These are phyloP conservation scores for Withania somnifera DNA, from an alignment of 305 asterid species.

Conservation along the genomic window DNA sequence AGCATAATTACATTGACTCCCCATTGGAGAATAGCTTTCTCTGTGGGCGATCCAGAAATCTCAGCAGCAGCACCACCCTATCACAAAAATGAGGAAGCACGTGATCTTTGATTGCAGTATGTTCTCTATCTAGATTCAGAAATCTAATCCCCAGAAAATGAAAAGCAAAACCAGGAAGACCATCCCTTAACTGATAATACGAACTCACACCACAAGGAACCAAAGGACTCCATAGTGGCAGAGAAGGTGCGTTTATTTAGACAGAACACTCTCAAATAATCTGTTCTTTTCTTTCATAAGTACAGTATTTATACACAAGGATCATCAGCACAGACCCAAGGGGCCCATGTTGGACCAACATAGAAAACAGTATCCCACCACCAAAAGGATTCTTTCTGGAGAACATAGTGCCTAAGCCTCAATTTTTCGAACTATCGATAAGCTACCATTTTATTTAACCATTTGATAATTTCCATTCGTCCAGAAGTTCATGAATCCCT, in stretches of 20 bases:
- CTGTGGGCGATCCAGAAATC: conserved; percentile 94
- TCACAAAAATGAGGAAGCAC: conserved; percentile 8
- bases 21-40: conserved; percentile 94
- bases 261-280: not conserved
- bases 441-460: not conserved
- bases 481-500: not conserved
- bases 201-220: not conserved
- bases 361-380: not conserved
- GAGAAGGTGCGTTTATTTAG: not conserved
- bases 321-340: not conserved
- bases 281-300: not conserved
- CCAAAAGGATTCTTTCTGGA: not conserved
- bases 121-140: not conserved
- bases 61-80: conserved; percentile 72
- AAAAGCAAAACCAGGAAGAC: not conserved
- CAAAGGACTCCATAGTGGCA: not conserved
- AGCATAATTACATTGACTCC: conserved; percentile 48
- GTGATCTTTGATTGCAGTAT: not conserved
- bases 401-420: not conserved
- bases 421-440: not conserved
- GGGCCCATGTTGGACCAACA: not conserved
- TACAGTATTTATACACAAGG: not conserved
- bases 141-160: not conserved
- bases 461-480: not conserved
- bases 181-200: not conserved